phyloP scores from a whole-genome alignment of 768 basidiomycete genomes.

The Tulasnella sp. region DNA sequence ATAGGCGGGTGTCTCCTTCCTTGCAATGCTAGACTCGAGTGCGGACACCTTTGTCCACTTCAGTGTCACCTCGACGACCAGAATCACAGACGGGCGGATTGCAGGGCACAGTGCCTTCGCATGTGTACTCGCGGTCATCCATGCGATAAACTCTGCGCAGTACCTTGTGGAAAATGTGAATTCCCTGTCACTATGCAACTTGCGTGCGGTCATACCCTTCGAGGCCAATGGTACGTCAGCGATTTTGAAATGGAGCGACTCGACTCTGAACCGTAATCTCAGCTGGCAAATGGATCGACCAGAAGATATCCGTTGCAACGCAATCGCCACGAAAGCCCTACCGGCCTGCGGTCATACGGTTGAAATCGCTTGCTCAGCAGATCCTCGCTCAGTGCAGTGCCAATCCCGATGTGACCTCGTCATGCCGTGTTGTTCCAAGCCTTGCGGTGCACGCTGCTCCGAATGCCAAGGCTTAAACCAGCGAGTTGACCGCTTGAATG shows the following conservation, averaged over 20 bases:
- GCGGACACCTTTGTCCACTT: conserved; percentile 28
- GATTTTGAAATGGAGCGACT: background rate
- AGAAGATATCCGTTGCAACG: conserved; percentile 50
- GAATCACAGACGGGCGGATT: conserved; percentile 9
- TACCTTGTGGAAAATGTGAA: conserved; percentile 22
- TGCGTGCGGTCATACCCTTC: conserved; percentile 51
- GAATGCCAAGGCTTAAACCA: conserved; percentile 50
- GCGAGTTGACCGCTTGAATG: background rate
- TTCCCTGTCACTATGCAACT: conserved; percentile 55
- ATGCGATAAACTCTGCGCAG: conserved; percentile 19
- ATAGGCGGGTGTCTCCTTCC: conserved; percentile 64
- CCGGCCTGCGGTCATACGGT: conserved; percentile 53
- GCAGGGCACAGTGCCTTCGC: conserved; percentile 1
- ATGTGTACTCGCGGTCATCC: conserved; percentile 21
- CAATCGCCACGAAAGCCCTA: conserved; percentile 51
- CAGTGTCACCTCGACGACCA: conserved; percentile 28
- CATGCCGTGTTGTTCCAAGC: conserved; percentile 59
- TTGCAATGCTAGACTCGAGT: conserved; percentile 17
- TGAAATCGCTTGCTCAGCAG: conserved; percentile 56
- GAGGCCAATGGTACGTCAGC: conserved; percentile 15
- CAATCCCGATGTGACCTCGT: conserved; percentile 48
- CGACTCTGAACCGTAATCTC: background rate
- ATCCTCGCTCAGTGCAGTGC: conserved; percentile 51
- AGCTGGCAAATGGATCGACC: conserved; percentile 56
- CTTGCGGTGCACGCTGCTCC: conserved; percentile 55